Evolutionary conservation across 164 flowering plant genomes (phyloP).

Genomic region (Magnolia officinalis): DNA sequence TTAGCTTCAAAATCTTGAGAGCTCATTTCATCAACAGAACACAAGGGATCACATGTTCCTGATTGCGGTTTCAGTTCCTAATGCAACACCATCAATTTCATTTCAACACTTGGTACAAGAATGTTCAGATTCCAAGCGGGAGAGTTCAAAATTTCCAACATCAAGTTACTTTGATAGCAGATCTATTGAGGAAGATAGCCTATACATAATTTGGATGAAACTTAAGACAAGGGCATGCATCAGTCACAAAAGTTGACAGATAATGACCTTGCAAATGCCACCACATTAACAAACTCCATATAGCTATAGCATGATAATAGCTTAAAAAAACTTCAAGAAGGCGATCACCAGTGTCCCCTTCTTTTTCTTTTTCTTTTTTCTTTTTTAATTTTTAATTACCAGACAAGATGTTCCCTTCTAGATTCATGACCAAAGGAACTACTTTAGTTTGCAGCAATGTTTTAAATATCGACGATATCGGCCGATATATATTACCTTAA

Average conservation of each 20-base stretch:
- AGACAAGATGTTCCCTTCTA: too few species aligned
- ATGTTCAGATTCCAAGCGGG: neutral
- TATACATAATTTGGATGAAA: neutral
- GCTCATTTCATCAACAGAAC: slow-evolving; percentile 92
- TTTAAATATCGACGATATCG: too few species aligned
- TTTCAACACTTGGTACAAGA: neutral
- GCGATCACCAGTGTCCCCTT: too few species aligned
- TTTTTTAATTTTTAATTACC: too few species aligned
- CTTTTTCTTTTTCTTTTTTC: too few species aligned
- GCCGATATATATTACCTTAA: too few species aligned
- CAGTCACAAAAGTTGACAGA: too few species aligned
- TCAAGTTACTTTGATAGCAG: neutral
- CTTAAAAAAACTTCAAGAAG: neutral
- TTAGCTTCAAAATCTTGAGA: slow-evolving; percentile 70
- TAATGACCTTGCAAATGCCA: too few species aligned
- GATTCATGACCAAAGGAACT: too few species aligned
- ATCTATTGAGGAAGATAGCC: neutral
- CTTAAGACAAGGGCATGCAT: neutral
- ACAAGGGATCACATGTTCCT: slow-evolving; percentile 90
- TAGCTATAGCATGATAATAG: too few species aligned
- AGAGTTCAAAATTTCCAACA: neutral
- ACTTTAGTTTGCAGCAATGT: too few species aligned
- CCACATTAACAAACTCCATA: too few species aligned
- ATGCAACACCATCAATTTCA: slow-evolving; percentile 6
- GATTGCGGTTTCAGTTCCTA: slow-evolving; percentile 50